These are phyloP conservation scores for Candida caryicola DNA, from an alignment of 805 yeast species.

Conservation along the genomic window DNA sequence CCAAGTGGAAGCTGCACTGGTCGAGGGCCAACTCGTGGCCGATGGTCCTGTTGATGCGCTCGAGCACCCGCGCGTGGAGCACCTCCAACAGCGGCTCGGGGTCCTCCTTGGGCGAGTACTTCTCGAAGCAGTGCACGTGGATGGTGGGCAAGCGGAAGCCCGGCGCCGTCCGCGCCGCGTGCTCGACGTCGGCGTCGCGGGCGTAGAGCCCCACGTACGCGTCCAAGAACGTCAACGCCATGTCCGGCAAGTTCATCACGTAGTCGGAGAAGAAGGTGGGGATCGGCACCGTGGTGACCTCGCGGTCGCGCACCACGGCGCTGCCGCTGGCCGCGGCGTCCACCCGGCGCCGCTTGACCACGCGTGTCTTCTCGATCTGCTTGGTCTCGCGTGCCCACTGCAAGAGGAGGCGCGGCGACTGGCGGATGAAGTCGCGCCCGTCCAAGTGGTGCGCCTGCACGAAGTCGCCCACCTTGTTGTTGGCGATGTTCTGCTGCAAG, in stretches of 20 bases:
- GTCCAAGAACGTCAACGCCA: constrained; percentile 79
- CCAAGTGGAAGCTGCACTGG: constrained; percentile 67
- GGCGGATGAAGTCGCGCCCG: constrained; percentile 75
- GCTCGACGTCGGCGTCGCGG: constrained; percentile 33
- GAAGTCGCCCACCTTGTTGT: constrained; percentile 59
- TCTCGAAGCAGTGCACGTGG: constrained; percentile 91
- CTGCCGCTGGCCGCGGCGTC: constrained; percentile 32
- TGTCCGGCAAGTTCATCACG: constrained; percentile 95
- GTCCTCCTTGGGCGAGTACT: constrained; percentile 66
- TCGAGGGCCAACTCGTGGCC: constrained; percentile 48
- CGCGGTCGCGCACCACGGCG: constrained; percentile 15
- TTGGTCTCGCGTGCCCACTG: constrained; percentile 43
- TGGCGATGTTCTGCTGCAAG: constrained; percentile 57
- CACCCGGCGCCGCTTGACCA: constrained; percentile 34
- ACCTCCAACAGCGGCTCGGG: constrained; percentile 70
- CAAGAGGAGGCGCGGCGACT: constrained; percentile 51
- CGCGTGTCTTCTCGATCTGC: constrained; percentile 33
- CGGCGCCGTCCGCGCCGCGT: constrained; percentile 33
- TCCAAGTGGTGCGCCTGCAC: constrained; percentile 70
- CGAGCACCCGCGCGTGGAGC: constrained; percentile 63
- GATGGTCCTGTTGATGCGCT: constrained; percentile 43
- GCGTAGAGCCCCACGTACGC: constrained; percentile 73
- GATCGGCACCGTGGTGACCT: constrained; percentile 27
- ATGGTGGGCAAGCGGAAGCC: constrained; percentile 66
- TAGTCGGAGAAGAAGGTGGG: constrained; percentile 66